Conservation (phyloP, 78 protist genomes). For the Ministeria vibrans region DNA sequence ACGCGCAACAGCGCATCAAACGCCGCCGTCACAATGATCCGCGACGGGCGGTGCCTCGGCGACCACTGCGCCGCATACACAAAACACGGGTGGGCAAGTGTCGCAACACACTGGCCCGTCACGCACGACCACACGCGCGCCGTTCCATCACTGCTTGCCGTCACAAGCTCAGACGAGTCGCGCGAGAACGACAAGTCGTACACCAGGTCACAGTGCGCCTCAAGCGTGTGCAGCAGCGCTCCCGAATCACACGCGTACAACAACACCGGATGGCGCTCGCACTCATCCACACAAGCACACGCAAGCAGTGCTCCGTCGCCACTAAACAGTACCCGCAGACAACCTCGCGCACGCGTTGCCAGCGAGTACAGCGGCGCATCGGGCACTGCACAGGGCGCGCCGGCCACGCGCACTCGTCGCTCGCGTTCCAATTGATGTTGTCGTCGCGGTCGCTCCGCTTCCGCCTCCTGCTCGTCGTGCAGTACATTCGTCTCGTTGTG, state of each 20-base stretch:
- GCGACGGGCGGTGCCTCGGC: too few species aligned
- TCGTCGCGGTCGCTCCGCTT: too few species aligned
- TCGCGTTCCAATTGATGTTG: too few species aligned
- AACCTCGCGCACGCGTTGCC: not conserved
- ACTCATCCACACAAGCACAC: not conserved
- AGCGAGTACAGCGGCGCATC: too few species aligned
- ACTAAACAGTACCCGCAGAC: not conserved
- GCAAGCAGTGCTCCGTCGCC: not conserved
- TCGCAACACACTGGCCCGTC: too few species aligned
- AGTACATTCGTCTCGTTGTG: not conserved
- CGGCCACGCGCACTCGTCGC: too few species aligned
- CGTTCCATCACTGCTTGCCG: not conserved
- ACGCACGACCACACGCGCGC: not conserved
- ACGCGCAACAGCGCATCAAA: not conserved
- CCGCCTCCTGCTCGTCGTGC: not conserved
- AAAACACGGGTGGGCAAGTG: not conserved
- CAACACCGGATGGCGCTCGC: not conserved
- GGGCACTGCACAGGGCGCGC: too few species aligned
- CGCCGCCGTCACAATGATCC: not conserved
- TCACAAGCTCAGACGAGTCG: not conserved
- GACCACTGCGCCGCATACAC: not conserved
- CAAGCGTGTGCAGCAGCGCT: not conserved
- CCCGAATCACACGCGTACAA: not conserved
- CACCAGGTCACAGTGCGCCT: slow-evolving; percentile 1
- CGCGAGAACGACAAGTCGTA: not conserved